These are phyloP conservation scores for Dictyostelium intermedium DNA, from an alignment of 78 protist species.

Conservation along the genomic window DNA sequence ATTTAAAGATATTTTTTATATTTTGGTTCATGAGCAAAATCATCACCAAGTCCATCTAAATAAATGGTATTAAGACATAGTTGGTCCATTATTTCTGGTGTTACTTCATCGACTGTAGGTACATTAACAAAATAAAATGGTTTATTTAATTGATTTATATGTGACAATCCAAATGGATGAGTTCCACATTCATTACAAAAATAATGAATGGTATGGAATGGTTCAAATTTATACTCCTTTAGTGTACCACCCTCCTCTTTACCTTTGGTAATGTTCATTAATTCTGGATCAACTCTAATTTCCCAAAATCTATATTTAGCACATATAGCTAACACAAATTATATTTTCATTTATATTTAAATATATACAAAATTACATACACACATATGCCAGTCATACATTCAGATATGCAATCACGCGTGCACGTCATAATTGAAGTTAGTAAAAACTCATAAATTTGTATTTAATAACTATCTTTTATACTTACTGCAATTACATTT, in stretches of 20 bases:
- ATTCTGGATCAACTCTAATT: neutral
- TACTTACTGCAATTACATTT: neutral
- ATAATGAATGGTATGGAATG: neutral
- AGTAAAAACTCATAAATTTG: too few species aligned
- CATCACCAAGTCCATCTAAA: neutral
- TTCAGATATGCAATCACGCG: too few species aligned
- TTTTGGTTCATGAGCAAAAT: neutral
- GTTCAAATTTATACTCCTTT: neutral
- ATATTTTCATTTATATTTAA: too few species aligned
- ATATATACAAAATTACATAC: too few species aligned
- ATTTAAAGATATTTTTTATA: neutral
- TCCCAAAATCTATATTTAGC: neutral
- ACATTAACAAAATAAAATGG: neutral
- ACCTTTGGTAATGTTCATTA: neutral
- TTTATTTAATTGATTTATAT: neutral
- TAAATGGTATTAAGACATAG: neutral
- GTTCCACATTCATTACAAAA: neutral
- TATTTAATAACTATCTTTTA: too few species aligned
- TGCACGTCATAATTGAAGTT: too few species aligned
- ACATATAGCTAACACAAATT: neutral
- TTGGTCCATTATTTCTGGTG: neutral
- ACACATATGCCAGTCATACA: too few species aligned
- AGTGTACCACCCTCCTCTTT: neutral
- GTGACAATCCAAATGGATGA: neutral
- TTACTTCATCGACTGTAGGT: neutral